These are phyloP conservation scores for Stylonectria norvegica DNA, from an alignment of 2,329 filamentous ascomycete species.

Conservation along the genomic window DNA sequence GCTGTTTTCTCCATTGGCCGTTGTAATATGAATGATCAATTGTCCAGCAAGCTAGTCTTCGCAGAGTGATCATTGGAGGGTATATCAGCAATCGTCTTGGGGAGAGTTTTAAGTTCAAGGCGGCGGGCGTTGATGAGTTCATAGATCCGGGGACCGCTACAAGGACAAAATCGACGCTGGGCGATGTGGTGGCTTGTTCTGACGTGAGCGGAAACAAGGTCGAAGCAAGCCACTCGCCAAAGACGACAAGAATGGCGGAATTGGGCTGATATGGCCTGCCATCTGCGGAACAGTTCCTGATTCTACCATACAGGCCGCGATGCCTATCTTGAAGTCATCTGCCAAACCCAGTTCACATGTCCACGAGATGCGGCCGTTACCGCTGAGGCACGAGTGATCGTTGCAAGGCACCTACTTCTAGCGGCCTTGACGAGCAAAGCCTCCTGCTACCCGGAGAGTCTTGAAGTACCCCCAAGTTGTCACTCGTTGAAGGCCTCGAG, in stretches of 20 bases:
- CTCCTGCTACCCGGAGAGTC: slow-evolving; percentile 27
- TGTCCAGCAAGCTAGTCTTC: slow-evolving; percentile 14
- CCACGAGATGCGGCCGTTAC: slow-evolving; percentile 16
- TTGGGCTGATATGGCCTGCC: slow-evolving; percentile 18
- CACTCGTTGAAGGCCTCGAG: slow-evolving; percentile 22
- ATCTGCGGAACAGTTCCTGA: slow-evolving; percentile 20
- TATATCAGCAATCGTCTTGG: slow-evolving; percentile 17
- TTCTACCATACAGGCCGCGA: slow-evolving; percentile 23
- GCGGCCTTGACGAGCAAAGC: slow-evolving; percentile 23
- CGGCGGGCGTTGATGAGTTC: slow-evolving; percentile 24
- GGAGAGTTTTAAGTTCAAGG: slow-evolving; percentile 19
- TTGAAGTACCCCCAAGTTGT: slow-evolving; percentile 28
- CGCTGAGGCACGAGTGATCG: slow-evolving; percentile 21
- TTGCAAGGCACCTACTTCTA: slow-evolving; percentile 22
- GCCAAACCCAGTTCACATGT: slow-evolving; percentile 14
- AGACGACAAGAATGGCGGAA: slow-evolving; percentile 22
- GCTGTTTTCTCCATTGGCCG: no score
- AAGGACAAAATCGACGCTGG: neutral
- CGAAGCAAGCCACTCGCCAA: slow-evolving; percentile 22
- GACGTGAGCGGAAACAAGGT: slow-evolving; percentile 19
- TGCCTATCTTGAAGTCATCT: slow-evolving; percentile 24
- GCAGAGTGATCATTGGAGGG: slow-evolving; percentile 10
- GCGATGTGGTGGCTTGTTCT: slow-evolving; percentile 6
- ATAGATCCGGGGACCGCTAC: slow-evolving; percentile 16
- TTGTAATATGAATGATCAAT: no score